Conservation (phyloP, 106 monocot species). For the Gastrodia elata region DNA sequence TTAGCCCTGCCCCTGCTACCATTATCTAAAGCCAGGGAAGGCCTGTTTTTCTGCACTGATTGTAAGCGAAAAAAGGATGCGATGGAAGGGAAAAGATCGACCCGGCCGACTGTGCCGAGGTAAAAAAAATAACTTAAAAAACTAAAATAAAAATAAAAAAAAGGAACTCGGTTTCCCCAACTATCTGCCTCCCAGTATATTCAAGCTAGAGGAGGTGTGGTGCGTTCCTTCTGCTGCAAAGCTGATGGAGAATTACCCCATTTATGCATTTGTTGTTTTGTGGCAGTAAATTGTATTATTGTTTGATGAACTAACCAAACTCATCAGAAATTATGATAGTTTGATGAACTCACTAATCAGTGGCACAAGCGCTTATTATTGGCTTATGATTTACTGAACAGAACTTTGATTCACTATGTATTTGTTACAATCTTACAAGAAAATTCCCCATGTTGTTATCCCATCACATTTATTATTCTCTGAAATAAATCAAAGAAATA, state of each 20-base stretch:
- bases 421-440: conserved; percentile 3
- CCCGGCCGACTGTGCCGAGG: not conserved
- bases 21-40: conserved; percentile 28
- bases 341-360: conserved; percentile 32
- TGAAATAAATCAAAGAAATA: not conserved
- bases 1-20: conserved; percentile 11
- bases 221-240: conserved; percentile 3
- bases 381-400: conserved; percentile 27
- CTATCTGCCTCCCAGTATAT: conserved; percentile 7
- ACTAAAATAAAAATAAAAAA: too few species aligned
- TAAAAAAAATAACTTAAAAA: conserved; percentile 1
- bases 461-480: not conserved
- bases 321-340: conserved; percentile 26
- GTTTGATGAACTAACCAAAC: conserved; percentile 24
- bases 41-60: conserved; percentile 59
- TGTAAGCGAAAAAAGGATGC: conserved; percentile 71
- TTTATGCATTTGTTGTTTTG: not conserved
- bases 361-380: not conserved
- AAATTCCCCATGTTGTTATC: not conserved
- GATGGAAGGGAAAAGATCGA: conserved; percentile 57
- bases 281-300: conserved; percentile 14
- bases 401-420: conserved; percentile 11
- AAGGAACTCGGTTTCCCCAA: not conserved
- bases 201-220: conserved; percentile 12
- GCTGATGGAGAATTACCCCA: not conserved